Percentiles rank a stretch among this genome's conserved stretches.
Conservation (phyloP, 140 eudicot species). For the Flaveria floridana region DNA sequence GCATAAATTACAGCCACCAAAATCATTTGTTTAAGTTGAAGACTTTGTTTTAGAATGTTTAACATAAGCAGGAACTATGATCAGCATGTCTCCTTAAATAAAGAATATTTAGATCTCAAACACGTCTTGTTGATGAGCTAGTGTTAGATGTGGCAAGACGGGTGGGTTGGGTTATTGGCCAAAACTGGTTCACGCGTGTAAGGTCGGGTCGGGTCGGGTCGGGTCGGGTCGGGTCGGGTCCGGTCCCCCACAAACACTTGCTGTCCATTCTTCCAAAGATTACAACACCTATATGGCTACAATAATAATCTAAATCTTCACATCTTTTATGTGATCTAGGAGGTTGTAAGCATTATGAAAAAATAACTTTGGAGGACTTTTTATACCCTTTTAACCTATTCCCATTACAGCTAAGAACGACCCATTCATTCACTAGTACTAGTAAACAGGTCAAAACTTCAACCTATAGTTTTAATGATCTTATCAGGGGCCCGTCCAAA, state of each 20-base stretch:
- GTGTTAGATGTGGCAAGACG: background rate
- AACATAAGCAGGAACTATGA: background rate
- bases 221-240: too few relatives aligned
- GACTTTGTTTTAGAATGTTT: background rate
- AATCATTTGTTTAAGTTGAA: background rate
- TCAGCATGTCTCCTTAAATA: background rate
- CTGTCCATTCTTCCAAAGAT: background rate
- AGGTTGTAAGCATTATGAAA: too few relatives aligned
- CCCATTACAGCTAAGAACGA: background rate
- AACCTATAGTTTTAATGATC: background rate
- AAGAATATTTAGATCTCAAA: background rate
- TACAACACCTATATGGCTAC: too few relatives aligned
- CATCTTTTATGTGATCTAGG: too few relatives aligned
- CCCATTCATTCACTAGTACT: too few relatives aligned
- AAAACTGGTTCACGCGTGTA: background rate
- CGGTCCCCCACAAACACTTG: background rate
- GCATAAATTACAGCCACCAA: background rate
- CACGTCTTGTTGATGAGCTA: background rate
- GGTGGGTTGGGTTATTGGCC: background rate
- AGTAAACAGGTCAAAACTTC: background rate
- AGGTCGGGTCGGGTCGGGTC: too few relatives aligned
- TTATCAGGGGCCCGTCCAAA: background rate
- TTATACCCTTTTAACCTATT: background rate
- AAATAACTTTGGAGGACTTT: background rate
- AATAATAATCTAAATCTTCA: too few relatives aligned